phyloP scores from a whole-genome alignment of 164 flowering plant genomes.

The Magnolia kwangsiensis region DNA sequence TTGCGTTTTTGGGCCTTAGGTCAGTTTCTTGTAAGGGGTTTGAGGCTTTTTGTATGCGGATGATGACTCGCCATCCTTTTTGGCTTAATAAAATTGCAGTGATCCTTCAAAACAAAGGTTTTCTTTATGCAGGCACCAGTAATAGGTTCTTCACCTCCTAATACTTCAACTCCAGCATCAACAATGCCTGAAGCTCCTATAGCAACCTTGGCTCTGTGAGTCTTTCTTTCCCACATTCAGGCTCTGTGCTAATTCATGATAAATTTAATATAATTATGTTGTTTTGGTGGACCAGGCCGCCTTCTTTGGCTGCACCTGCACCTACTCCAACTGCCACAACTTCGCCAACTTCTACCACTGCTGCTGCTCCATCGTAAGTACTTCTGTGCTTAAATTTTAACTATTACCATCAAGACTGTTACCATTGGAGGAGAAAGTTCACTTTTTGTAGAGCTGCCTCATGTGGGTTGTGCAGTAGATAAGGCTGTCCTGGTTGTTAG shows the following conservation, averaged over 20 bases:
- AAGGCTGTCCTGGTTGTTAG: neutral
- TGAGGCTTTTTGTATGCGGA: no score
- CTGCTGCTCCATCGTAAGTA: conserved; percentile 34
- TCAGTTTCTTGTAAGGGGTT: no score
- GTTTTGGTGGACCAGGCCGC: conserved; percentile 27
- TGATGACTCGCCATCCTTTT: no score
- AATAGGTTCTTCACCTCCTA: conserved; percentile 34
- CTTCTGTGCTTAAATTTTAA: neutral
- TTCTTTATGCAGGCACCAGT: conserved; percentile 42
- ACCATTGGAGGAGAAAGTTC: neutral
- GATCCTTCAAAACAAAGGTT: no score
- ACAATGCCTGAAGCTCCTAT: conserved; percentile 41
- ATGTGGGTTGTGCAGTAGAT: neutral
- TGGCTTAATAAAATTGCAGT: no score
- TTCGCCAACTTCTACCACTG: conserved; percentile 13
- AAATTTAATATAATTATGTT: neutral
- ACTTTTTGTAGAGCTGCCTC: neutral
- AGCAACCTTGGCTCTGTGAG: conserved; percentile 46
- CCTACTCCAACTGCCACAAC: conserved; percentile 15
- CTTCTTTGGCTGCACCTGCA: conserved; percentile 17
- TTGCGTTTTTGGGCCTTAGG: no score
- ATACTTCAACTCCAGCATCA: conserved; percentile 30
- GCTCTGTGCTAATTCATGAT: neutral
- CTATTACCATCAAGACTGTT: neutral
- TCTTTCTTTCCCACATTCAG: neutral